Base-by-base conservation (phyloP, 1,284 basidiomycete species). In the Puccinia coronata region DNA sequence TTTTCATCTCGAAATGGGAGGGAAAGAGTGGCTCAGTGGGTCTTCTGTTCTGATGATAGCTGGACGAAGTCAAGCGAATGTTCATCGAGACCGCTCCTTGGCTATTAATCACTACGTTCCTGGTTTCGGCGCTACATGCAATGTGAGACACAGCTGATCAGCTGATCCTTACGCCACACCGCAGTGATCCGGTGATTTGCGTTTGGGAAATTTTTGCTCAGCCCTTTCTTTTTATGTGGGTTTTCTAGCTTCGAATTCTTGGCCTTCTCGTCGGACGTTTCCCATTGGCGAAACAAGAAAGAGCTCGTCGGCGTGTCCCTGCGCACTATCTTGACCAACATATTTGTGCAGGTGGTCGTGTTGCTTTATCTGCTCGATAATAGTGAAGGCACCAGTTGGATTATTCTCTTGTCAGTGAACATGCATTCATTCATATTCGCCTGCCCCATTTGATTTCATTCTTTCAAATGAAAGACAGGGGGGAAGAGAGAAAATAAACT, bases 41-140 rank as follows among this genome's bases (percentile, higher is more conserved):
- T 0, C 86, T 23, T 36, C n/a, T n/a, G n/a, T 88, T 88, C 28
- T 4, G 90, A 90, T 18, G 95, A 81, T 18, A 98, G 86, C 86
- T 97, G 65, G 96, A 98, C 86, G 95, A 96, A 88, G 87, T 98
- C 84, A 97, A 97, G 88, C 89, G 95, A 83, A 95, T 96, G 92
- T 87, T 97, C 70, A 82, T 85, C 67, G 94, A 98, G 88, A 98
- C 96, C 1, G 96, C 93, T 86, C 93, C 95, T 18, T 95, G 92
- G 89, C 92, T 97, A 87, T 88, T 98, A 70, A 92, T 88, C 34
- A 87, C 94, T 82, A 95, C 87, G 11, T 82, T 85, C 28, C 63
- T 93, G 41, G 96, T 98, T 84, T 93, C 92, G 83, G 83, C 97
- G 34, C 86, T 98, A 82, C 96, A 99, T 87, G 90, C 91, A 82